A percentile compares a stretch with the other conserved stretches of the same genome.
phyloP scores from a whole-genome alignment of 2,329 filamentous ascomycete genomes.

The Ambrosiella beaveri region DNA sequence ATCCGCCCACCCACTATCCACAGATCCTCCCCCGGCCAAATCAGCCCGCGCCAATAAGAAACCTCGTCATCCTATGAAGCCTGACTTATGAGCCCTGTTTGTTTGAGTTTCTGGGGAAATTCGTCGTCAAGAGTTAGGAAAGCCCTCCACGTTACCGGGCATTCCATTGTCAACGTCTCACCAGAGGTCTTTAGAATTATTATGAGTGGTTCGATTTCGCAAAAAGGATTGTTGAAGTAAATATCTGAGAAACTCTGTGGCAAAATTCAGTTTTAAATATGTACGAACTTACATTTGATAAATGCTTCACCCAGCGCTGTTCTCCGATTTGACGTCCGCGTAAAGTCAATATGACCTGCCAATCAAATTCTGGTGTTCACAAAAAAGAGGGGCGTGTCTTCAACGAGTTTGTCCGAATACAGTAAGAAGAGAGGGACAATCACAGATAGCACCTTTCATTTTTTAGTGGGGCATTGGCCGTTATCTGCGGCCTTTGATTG shows the following conservation, averaged over 20 bases:
- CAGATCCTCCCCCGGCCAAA: not conserved
- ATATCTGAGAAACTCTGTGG: not conserved
- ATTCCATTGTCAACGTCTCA: too few relatives aligned
- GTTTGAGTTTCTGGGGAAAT: not conserved
- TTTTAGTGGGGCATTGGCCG: not conserved
- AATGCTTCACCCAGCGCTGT: not conserved
- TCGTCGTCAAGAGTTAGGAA: too few relatives aligned
- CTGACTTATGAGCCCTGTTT: not conserved
- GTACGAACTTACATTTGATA: not conserved
- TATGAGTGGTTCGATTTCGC: not conserved
- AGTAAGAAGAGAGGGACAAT: not conserved
- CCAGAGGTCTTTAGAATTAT: too few relatives aligned
- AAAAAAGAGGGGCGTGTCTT: not conserved
- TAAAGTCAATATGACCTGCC: not conserved
- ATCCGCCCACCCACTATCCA: not conserved
- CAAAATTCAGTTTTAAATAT: not conserved
- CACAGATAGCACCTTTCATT: not conserved
- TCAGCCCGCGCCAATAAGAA: not conserved
- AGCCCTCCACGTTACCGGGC: too few relatives aligned
- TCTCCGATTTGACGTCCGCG: too few relatives aligned
- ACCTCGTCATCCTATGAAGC: not conserved
- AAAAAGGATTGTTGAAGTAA: not conserved
- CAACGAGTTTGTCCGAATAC: not conserved
- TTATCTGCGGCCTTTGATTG: not conserved
- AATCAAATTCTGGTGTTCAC: not conserved